Evolutionary conservation across 352 stramenopile genomes (phyloP).

Genomic region (Pythium aphanidermatum): DNA sequence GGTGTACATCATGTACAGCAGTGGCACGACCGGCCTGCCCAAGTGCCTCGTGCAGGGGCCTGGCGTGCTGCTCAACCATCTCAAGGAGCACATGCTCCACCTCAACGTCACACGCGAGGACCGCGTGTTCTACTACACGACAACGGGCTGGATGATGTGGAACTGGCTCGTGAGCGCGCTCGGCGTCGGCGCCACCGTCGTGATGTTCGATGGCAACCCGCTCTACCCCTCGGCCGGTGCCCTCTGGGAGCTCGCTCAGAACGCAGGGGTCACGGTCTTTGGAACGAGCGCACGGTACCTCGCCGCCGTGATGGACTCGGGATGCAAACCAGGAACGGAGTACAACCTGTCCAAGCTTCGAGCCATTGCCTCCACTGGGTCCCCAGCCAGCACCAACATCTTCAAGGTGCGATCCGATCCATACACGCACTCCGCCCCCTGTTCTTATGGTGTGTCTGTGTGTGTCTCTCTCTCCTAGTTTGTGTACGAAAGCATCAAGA

Average conservation of each 20-base stretch:
- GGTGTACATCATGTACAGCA: conserved; percentile 87
- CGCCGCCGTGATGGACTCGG: conserved; percentile 65
- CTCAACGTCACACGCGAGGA: conserved; percentile 56
- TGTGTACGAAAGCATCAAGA: conserved; percentile 71
- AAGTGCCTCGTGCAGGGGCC: conserved; percentile 85
- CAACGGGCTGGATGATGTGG: conserved; percentile 88
- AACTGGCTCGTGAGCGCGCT: conserved; percentile 80
- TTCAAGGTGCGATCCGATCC: too few relatives aligned
- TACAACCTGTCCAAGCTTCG: conserved; percentile 64
- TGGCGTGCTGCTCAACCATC: conserved; percentile 68
- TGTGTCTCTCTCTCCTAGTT: conserved; percentile 24
- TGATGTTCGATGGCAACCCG: conserved; percentile 76
- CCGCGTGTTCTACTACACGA: conserved; percentile 81
- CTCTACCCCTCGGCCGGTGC: conserved; percentile 45
- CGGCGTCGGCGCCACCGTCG: conserved; percentile 59
- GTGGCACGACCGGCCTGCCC: conserved; percentile 76
- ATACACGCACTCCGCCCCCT: too few relatives aligned
- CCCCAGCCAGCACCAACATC: conserved; percentile 68
- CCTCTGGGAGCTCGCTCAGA: conserved; percentile 59
- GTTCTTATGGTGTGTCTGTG: neutral
- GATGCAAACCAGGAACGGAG: conserved; percentile 47
- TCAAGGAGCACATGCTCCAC: conserved; percentile 78
- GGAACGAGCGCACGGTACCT: conserved; percentile 72
- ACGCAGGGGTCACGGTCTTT: conserved; percentile 59
- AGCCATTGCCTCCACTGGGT: conserved; percentile 65